phyloP scores from a whole-genome alignment of 78 protist genomes.

The Cavenderia fasciculata region DNA sequence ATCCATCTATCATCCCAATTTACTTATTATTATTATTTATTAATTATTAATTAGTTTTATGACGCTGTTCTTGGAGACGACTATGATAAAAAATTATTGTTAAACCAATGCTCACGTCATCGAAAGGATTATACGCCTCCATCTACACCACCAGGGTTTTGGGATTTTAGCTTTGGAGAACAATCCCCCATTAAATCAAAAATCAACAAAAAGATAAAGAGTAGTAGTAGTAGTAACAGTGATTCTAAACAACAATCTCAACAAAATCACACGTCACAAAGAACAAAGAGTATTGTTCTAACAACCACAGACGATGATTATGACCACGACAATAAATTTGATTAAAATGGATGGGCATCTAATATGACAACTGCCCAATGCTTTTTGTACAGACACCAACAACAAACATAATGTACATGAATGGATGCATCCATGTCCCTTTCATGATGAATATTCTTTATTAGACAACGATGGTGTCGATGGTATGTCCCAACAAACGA shows the following conservation, averaged over 20 bases:
- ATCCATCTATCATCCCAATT: background rate
- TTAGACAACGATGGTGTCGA: too few species aligned
- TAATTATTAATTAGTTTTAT: constrained; percentile 10
- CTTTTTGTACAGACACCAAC: too few species aligned
- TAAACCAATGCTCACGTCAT: constrained; percentile 56
- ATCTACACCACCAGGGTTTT: constrained; percentile 62
- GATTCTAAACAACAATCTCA: background rate
- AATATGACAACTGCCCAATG: too few species aligned
- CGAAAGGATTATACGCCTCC: constrained; percentile 42
- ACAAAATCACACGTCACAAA: background rate
- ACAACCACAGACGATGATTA: background rate
- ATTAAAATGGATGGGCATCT: background rate
- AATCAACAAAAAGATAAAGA: too few species aligned
- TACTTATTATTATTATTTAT: background rate
- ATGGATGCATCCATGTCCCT: too few species aligned
- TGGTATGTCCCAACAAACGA: too few species aligned
- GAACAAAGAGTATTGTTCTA: background rate
- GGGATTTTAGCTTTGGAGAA: constrained; percentile 50
- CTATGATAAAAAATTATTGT: constrained; percentile 4
- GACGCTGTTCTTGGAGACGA: constrained; percentile 57
- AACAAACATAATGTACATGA: too few species aligned
- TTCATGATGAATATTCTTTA: too few species aligned
- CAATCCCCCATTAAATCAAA: too few species aligned
- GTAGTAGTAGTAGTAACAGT: background rate
- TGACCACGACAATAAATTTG: background rate